Base-by-base conservation (phyloP, 768 basidiomycete species). In the Boletus fagicola region DNA sequence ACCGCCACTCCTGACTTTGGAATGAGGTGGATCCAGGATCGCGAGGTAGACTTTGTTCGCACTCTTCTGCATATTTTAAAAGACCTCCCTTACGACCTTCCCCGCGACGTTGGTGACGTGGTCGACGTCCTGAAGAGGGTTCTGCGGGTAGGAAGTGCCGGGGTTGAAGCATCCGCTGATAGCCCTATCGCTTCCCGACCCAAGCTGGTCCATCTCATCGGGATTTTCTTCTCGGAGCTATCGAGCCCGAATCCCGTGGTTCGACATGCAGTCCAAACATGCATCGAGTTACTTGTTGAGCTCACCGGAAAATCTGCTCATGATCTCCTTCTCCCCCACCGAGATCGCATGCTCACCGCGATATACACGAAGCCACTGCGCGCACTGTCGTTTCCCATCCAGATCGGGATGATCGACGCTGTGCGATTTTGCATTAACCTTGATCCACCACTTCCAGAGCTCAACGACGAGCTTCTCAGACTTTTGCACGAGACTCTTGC, bases 391-490 rank as follows among this genome's bases (percentile, higher is more conserved):
- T 95, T 98, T 70, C 81, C 88, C 16, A 92, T 93, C 65, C 97
- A 98, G 71, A 97, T 98, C 56, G 97, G 95, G 31, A 94, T 98
- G 83, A 94, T 98, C 57, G 97, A 98, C 65, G 94, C 94, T 18
- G 86, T 98, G 58, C 90, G 95, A 11, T 99, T 94, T 70, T 92
- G 93, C 69, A 84, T 99, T 59, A 89, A 84, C 56, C 77, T 98
- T 35, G 83, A 91, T 28, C 95, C 97, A 11, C 91, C 93, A 0
- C 80, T 98, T 26, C 86, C 94, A 2, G 94, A 97, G 63, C 78
- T 94, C 40, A 93, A 92, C 61, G 96, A 98, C 44, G 94, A 98
- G 70, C 83, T 98, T 47, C 78, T 94, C 49, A 87, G 96, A 16
- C 81, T 98, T 10, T 76, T 98, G 30, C 92, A 95, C 64, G 97